Conservation (phyloP, 2,329 filamentous ascomycete species). For the Rhynchosporium graminicola region DNA sequence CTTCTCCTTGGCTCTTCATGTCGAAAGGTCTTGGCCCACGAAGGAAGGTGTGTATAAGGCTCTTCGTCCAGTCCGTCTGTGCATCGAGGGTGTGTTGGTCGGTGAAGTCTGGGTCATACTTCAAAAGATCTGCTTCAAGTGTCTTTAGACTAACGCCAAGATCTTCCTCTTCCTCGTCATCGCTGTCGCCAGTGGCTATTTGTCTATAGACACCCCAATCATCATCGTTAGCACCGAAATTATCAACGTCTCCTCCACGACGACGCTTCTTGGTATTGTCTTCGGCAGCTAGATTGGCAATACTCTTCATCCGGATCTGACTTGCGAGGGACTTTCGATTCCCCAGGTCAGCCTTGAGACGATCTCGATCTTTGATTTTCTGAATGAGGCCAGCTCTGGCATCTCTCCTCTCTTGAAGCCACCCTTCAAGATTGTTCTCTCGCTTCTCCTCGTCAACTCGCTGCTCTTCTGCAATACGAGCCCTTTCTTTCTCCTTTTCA, state of each 20-base stretch:
- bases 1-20: conserved; percentile 73
- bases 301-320: conserved; percentile 97
- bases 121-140: conserved; percentile 81
- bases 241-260: conserved; percentile 88
- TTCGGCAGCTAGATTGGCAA: conserved; percentile 93
- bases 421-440: conserved; percentile 79
- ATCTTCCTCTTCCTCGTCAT: conserved; percentile 92
- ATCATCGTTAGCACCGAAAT: conserved; percentile 94
- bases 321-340: conserved; percentile 96
- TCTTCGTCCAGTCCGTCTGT: conserved; percentile 93
- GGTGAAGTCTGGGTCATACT: conserved; percentile 84
- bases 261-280: conserved; percentile 80
- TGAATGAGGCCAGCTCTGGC: conserved; percentile 71
- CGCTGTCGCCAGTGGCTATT: conserved; percentile 82
- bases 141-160: conserved; percentile 70
- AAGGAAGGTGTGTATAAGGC: conserved; percentile 83
- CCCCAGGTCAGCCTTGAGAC: conserved; percentile 89
- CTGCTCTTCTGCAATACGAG: conserved; percentile 78
- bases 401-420: conserved; percentile 80
- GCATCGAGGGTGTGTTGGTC: conserved; percentile 91
- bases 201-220: conserved; percentile 98
- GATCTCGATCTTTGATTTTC: conserved; percentile 90
- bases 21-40: conserved; percentile 88
- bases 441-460: conserved; percentile 80
- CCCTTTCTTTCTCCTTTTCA: conserved; percentile 92